phyloP scores from a whole-genome alignment of 805 yeast genomes.

The Teunomyces stri region DNA sequence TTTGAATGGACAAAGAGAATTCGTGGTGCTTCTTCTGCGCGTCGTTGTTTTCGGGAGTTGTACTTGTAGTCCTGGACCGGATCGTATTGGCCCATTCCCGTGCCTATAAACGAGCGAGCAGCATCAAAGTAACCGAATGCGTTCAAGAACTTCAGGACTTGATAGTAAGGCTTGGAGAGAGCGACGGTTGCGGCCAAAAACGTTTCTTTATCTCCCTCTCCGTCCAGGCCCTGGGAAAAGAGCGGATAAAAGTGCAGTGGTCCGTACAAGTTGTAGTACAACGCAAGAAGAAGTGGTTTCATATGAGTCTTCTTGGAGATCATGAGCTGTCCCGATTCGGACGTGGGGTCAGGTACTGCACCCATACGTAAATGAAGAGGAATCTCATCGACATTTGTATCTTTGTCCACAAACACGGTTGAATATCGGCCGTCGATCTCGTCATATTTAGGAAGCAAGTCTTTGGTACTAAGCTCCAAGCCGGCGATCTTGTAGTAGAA shows the following conservation, averaged over 20 bases:
- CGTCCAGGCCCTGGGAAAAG: slow-evolving; percentile 47
- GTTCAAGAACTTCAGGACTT: slow-evolving; percentile 49
- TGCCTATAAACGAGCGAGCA: slow-evolving; percentile 51
- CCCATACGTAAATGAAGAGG: slow-evolving; percentile 35
- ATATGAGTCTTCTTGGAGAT: slow-evolving; percentile 38
- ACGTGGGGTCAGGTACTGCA: slow-evolving; percentile 23
- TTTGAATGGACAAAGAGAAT: slow-evolving; percentile 63
- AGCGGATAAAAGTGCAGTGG: slow-evolving; percentile 42
- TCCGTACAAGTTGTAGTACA: slow-evolving; percentile 42
- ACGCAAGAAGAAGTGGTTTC: slow-evolving; percentile 35
- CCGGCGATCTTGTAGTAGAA: slow-evolving; percentile 67
- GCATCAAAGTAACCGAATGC: slow-evolving; percentile 48
- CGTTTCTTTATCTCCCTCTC: slow-evolving; percentile 85
- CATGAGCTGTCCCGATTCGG: slow-evolving; percentile 45
- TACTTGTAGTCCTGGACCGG: slow-evolving; percentile 56
- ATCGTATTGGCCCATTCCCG: slow-evolving; percentile 75
- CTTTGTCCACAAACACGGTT: not conserved
- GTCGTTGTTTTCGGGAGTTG: slow-evolving; percentile 8
- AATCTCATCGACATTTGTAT: slow-evolving; percentile 8
- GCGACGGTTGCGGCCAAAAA: slow-evolving; percentile 66
- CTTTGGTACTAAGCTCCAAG: slow-evolving; percentile 27
- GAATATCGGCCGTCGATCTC: slow-evolving; percentile 26
- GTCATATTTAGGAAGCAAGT: slow-evolving; percentile 32
- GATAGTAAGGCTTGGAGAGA: slow-evolving; percentile 48
- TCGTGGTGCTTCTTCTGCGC: slow-evolving; percentile 18